Conservation (phyloP, 148 eudicot species). For the Arctostaphylos glauca region DNA sequence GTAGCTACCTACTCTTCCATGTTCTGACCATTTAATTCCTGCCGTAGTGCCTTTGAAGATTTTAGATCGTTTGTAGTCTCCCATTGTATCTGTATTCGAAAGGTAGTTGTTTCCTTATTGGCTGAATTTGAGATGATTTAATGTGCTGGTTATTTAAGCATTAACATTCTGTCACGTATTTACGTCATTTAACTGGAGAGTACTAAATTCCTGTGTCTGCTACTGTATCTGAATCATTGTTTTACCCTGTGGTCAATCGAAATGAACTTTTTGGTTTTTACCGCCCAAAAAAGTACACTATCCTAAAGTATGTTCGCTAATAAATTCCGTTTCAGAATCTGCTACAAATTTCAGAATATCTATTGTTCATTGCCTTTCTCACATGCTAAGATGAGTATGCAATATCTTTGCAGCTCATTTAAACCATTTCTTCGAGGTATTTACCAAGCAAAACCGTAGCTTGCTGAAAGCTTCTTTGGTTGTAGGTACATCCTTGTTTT, state of each 20-base stretch:
- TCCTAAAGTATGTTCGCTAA: background rate
- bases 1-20: background rate
- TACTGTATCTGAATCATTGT: background rate
- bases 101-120: background rate
- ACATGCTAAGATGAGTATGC: background rate
- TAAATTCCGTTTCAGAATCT: background rate
- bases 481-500: slow-evolving; percentile 48
- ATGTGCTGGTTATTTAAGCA: background rate
- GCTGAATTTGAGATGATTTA: slow-evolving; percentile 3
- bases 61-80: background rate
- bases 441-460: slow-evolving; percentile 46
- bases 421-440: slow-evolving; percentile 77
- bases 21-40: background rate
- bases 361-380: background rate
- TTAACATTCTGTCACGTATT: background rate
- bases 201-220: background rate
- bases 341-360: background rate
- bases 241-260: background rate
- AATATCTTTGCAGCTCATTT: slow-evolving; percentile 64
- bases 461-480: slow-evolving; percentile 46
- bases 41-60: background rate
- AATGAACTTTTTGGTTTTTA: background rate
- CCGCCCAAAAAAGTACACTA: background rate
- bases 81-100: background rate
- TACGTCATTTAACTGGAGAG: background rate